Conservation (phyloP, 352 stramenopile genomes). For the Pythium monospermum region DNA sequence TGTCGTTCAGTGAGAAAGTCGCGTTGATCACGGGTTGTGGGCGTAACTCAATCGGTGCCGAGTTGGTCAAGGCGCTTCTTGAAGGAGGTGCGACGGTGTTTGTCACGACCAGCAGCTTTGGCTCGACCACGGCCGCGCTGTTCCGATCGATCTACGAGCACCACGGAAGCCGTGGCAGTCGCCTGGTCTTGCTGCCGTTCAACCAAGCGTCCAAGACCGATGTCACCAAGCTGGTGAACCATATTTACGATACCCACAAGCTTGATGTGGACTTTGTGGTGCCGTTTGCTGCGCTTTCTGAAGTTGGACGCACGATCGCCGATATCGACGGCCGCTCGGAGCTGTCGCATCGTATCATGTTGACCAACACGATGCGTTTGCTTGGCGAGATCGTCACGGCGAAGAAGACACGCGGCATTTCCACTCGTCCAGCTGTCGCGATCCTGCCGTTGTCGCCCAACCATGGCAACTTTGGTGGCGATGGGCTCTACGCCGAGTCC, state of each 20-base stretch:
- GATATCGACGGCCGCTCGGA: slow-evolving; percentile 79
- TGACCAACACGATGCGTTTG: slow-evolving; percentile 83
- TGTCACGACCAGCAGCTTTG: slow-evolving; percentile 81
- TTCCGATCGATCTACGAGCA: slow-evolving; percentile 86
- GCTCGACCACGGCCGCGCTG: slow-evolving; percentile 35
- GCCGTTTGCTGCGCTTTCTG: slow-evolving; percentile 82
- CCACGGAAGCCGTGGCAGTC: slow-evolving; percentile 73
- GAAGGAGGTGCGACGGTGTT: slow-evolving; percentile 84
- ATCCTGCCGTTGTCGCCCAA: slow-evolving; percentile 84
- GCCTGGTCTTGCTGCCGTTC: slow-evolving; percentile 77
- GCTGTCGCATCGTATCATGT: slow-evolving; percentile 83
- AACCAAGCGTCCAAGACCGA: slow-evolving; percentile 84
- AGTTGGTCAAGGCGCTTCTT: slow-evolving; percentile 81
- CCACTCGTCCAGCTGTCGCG: slow-evolving; percentile 66
- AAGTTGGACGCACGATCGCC: slow-evolving; percentile 69
- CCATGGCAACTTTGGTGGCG: slow-evolving; percentile 81
- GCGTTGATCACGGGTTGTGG: slow-evolving; percentile 84
- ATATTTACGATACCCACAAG: slow-evolving; percentile 82
- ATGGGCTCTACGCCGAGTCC: slow-evolving; percentile 86
- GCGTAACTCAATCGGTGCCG: slow-evolving; percentile 78
- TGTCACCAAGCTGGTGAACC: slow-evolving; percentile 55
- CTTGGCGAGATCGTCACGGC: slow-evolving; percentile 70
- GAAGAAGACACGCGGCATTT: slow-evolving; percentile 68
- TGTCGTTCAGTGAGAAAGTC: slow-evolving; percentile 84
- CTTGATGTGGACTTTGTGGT: slow-evolving; percentile 85